Base-by-base conservation (phyloP, 2,329 filamentous ascomycete genomes). In the Paecilomyces fulvus region DNA sequence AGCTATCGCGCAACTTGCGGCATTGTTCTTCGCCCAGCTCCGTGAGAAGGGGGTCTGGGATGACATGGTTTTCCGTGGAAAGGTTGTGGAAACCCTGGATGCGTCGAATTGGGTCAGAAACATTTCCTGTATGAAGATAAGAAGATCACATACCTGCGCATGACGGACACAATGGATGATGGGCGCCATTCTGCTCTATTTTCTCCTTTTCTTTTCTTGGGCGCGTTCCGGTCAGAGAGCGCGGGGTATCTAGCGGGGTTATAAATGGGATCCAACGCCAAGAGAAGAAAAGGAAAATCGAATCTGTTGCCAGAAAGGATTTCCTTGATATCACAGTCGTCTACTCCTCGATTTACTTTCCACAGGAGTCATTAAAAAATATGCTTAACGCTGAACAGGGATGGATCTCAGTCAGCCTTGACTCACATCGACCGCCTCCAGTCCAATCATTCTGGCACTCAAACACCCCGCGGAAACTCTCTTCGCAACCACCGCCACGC, bases 11-110 rank as follows among this genome's bases (percentile, higher is more conserved):
- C 46, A 96, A 84, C 14, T 73, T 70, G 25, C 72, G 75, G 75
- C 90, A 95, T 79, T 96, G 90, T 59, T 83, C 66, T 68, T 86
- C 79, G 64, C 92, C 92, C n/a, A 86, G 78, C 0, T 82, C 77
- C 1, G 92, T 96, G 55, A 96, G 81, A 58, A 83, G 77, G 1
- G 92, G 91, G 67, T 96, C 92, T n/a, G 70, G 85, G 46, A 95
- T 77, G 59, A 75, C 67, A 68, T 92, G 87, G 73, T 92, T 90
- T 60, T 81, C 86, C 25, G 77, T 65, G 60, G 67, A 79, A 67
- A 94, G 81, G 72, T 96, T 96, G 80, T 96, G 92, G 68, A 83
- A 84, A 73, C 90, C 91, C 75, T 90, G 79, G 21, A 37, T 21
- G n/a, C 23, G 49, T 11, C 17, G 37, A 30, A 49, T n/a, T 12